These are phyloP conservation scores for Dictyostelium capitatum DNA, from an alignment of 78 protist genomes.

Conservation along the genomic window DNA sequence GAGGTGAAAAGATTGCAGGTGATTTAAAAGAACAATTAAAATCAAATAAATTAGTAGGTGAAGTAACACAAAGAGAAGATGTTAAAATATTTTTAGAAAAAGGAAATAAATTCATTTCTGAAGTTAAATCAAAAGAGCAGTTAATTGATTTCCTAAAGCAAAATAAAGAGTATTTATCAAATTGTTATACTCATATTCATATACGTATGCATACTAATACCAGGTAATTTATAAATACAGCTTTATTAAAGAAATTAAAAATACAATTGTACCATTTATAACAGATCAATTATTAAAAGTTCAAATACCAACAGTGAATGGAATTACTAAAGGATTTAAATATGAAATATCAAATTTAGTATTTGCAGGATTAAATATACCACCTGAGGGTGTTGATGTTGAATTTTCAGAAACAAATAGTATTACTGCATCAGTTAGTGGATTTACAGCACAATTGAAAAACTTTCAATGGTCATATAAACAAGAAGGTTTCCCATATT, in stretches of 20 bases:
- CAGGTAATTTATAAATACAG: not conserved
- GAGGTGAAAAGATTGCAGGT: slow-evolving; percentile 68
- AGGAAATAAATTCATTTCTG: slow-evolving; percentile 60
- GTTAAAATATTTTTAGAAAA: slow-evolving; percentile 57
- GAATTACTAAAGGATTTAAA: slow-evolving; percentile 57
- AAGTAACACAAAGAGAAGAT: slow-evolving; percentile 56
- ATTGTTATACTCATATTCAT: not conserved
- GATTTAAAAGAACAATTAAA: slow-evolving; percentile 31
- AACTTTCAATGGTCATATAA: slow-evolving; percentile 46
- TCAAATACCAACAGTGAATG: slow-evolving; percentile 66
- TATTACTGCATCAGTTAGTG: slow-evolving; percentile 37
- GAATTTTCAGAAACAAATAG: slow-evolving; percentile 41
- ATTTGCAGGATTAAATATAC: slow-evolving; percentile 58
- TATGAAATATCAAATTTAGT: slow-evolving; percentile 51
- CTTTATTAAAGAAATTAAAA: slow-evolving; percentile 74
- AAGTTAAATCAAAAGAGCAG: slow-evolving; percentile 65
- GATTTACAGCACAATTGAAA: slow-evolving; percentile 45
- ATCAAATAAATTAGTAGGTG: slow-evolving; percentile 65
- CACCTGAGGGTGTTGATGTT: slow-evolving; percentile 70
- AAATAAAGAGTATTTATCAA: slow-evolving; percentile 59
- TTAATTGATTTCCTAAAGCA: slow-evolving; percentile 68
- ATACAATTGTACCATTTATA: slow-evolving; percentile 77
- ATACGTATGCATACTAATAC: not conserved
- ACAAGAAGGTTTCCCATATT: slow-evolving; percentile 70
- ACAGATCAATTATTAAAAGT: slow-evolving; percentile 75